phyloP scores from a whole-genome alignment of 495 filamentous ascomycete genomes.

The Saxophila tyrrhenica region DNA sequence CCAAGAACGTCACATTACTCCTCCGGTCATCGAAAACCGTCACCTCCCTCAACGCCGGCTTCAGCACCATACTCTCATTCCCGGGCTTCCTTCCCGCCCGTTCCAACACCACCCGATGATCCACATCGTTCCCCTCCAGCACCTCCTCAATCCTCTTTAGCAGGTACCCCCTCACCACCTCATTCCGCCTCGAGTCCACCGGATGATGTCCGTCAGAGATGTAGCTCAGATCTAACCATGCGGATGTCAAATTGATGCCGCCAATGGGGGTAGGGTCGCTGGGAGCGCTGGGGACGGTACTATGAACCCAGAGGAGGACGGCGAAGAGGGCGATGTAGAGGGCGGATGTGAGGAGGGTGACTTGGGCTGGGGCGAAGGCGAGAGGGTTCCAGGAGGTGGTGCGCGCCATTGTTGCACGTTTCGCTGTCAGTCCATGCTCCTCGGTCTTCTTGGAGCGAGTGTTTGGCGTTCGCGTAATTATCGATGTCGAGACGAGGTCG shows the following conservation, averaged over 20 bases:
- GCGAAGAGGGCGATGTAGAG: slow-evolving; percentile 32
- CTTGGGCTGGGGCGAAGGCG: slow-evolving; percentile 41
- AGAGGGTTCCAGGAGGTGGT: slow-evolving; percentile 38
- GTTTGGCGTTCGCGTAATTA: too few relatives aligned
- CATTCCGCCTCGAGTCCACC: slow-evolving; percentile 75
- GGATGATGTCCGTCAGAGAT: slow-evolving; percentile 74
- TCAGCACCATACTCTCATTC: slow-evolving; percentile 10
- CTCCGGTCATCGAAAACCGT: slow-evolving; percentile 65
- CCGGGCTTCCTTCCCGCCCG: neutral
- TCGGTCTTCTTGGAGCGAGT: too few relatives aligned
- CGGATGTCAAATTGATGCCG: slow-evolving; percentile 67
- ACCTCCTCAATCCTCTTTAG: slow-evolving; percentile 59
- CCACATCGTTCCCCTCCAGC: slow-evolving; percentile 42
- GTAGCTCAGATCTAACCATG: slow-evolving; percentile 71
- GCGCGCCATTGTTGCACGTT: slow-evolving; percentile 8
- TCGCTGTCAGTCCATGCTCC: neutral
- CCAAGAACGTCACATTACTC: slow-evolving; percentile 60
- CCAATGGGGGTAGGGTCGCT: slow-evolving; percentile 38
- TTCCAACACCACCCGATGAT: slow-evolving; percentile 13
- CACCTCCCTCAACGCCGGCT: slow-evolving; percentile 31
- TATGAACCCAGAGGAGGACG: slow-evolving; percentile 56
- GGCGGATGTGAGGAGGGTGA: slow-evolving; percentile 28
- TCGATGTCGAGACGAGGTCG: too few relatives aligned
- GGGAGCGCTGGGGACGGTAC: slow-evolving; percentile 60
- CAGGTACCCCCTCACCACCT: slow-evolving; percentile 67